Evolutionary conservation across 169 alveolate genomes (phyloP), one percentile per base, ranked within the genome.

Genomic region (Ichthyophthirius multifiliis): DNA sequence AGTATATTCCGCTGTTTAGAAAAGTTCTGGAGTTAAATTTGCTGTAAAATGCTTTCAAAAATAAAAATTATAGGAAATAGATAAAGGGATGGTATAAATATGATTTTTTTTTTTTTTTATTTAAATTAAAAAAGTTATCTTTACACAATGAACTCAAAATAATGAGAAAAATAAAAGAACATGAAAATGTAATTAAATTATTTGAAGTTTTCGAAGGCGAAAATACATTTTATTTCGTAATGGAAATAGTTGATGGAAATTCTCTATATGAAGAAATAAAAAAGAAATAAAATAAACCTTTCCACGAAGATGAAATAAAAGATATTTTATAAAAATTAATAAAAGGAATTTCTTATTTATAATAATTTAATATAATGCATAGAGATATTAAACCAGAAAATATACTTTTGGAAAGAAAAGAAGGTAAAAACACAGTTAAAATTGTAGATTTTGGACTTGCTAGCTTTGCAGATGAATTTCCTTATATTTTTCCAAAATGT

Each of bases 361-460:
- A 47, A 39, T 1, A 34, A 31, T 32, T 34, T n/a, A 45, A 41
- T 12, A 62, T 76, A 7, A 76, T 76, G 75, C 83, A 76, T 30
- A 48, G 83, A 62, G 83, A 76, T 62, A 30, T 76, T 12, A 76
- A 76, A 41, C 83, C 83, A 35, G 83, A 76, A 76, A 76, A 76
- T 76, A n/a, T n/a, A n/a, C 34, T 76, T 12, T 34, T 76, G 83
- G 48, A 55, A 27, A 6, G 16, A 6, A 45, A 75, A 75, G 63
- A 76, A 18, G 3, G 37, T n/a, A 23, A 47, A 20, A 48, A 35
- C 3, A 37, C 47, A 34, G 27, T 76, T 10, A 76, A 73, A 41
- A 76, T 76, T 20, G 76, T 76, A 6, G 83, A 76, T 39, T 76
- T 76, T 76, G 83, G 83, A 37, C 43, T 76, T 5, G 83, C 83